These are phyloP conservation scores for Balansia obtecta DNA, from an alignment of 2,329 filamentous ascomycete genomes.

Conservation along the genomic window DNA sequence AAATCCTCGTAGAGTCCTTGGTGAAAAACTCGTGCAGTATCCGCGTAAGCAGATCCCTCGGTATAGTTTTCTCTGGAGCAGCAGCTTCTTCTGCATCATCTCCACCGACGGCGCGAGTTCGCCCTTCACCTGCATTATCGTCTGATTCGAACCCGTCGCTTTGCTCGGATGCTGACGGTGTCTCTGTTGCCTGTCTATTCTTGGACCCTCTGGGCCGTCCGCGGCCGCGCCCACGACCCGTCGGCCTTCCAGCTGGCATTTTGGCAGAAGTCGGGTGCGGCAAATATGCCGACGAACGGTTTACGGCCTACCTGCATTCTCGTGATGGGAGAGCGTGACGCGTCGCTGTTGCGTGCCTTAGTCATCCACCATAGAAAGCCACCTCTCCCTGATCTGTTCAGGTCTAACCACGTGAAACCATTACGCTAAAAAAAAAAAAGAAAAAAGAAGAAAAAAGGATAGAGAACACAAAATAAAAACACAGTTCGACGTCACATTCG, in stretches of 20 bases:
- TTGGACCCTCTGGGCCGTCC: conserved; percentile 22
- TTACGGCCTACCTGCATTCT: no score
- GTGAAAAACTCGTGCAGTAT: conserved; percentile 73
- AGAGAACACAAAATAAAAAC: no score
- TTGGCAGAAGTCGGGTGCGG: not conserved
- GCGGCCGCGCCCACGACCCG: conserved; percentile 18
- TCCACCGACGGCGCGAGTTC: conserved; percentile 4
- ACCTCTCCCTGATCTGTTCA: not conserved
- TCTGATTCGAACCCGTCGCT: conserved; percentile 26
- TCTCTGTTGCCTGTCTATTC: conserved; percentile 12
- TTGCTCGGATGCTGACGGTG: conserved; percentile 14
- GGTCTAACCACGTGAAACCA: not conserved
- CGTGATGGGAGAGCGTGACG: not conserved
- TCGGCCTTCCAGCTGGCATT: conserved; percentile 32
- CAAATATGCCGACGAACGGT: no score
- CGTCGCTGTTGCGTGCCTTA: not conserved
- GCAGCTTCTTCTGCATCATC: conserved; percentile 20
- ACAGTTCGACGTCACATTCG: not conserved
- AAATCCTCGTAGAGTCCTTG: conserved; percentile 57
- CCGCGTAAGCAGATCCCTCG: conserved; percentile 60
- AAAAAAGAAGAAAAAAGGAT: no score
- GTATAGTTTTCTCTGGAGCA: conserved; percentile 41
- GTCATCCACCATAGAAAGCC: not conserved
- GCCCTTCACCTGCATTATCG: conserved; percentile 15
- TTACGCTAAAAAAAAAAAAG: not conserved